Percentiles rank a stretch among this genome's conserved stretches.
Evolutionary conservation across 768 basidiomycete species (phyloP).

Genomic region (Leccinum uliginosum): DNA sequence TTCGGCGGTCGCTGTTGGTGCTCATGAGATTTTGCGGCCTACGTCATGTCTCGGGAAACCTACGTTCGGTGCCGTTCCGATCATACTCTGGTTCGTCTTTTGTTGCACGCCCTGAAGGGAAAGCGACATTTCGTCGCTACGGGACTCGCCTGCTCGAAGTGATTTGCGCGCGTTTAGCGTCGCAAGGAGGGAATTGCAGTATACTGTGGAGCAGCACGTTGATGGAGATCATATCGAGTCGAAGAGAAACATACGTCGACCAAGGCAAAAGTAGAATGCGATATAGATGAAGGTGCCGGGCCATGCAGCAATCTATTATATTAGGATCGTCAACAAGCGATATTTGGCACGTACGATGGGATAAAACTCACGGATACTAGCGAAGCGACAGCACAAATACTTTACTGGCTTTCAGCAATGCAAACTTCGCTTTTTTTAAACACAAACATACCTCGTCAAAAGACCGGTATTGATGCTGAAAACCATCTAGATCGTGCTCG

Average conservation of each 20-base stretch:
- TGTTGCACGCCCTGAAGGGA: conserved; percentile 29
- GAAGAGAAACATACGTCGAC: conserved; percentile 43
- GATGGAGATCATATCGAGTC: not conserved
- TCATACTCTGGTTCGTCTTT: conserved; percentile 16
- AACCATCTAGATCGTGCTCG: conserved; percentile 33
- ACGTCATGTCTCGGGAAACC: not conserved
- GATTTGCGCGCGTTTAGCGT: conserved; percentile 55
- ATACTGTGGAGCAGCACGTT: conserved; percentile 34
- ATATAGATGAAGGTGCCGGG: conserved; percentile 57
- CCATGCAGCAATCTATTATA: conserved; percentile 44
- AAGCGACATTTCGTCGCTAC: conserved; percentile 28
- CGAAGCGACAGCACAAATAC: conserved; percentile 56
- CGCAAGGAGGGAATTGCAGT: conserved; percentile 58
- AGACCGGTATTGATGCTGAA: conserved; percentile 47
- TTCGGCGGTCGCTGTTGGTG: conserved; percentile 30
- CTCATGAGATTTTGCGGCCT: not conserved
- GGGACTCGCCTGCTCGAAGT: conserved; percentile 32
- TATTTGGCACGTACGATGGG: not conserved
- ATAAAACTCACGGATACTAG: conserved; percentile 43
- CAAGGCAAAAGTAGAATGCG: conserved; percentile 60
- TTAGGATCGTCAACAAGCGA: not conserved
- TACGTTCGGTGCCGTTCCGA: conserved; percentile 13
- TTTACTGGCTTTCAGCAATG: conserved; percentile 1
- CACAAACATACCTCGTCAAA: conserved; percentile 23
- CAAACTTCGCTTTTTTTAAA: no score